Evolutionary conservation across 352 stramenopile genomes (phyloP), one percentile per base, ranked within the genome.

Genomic region (Paralagenidium karlingii): DNA sequence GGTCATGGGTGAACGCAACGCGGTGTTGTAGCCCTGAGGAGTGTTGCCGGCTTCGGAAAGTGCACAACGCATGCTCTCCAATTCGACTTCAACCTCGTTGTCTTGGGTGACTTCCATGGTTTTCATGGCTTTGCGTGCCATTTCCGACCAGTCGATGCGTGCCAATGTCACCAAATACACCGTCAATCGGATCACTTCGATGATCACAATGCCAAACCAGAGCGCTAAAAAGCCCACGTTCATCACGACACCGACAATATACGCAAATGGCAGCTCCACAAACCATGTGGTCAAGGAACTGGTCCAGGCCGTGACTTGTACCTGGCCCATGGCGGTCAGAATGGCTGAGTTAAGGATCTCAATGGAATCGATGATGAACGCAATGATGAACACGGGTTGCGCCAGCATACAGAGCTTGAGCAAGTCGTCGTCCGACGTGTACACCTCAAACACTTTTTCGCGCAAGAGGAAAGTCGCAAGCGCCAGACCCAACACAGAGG

Each of bases 341-440:
- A 80, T 46, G 0, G 60, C 56, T 5, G 59, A 52, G 24, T 58
- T 60, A 2, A 75, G 39, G 24, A 80, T 75, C 38, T 80, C 66
- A 8, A 77, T 46, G 3, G 66, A 80, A 42, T 80, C 63, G 38
- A 80, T 58, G 43, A 75, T 65, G 48, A 61, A 76, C 19, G 52
- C 58, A 16, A 56, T 57, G 19, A 80, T 61, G 45, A 80, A 77
- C 32, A 80, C 63, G 2, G 66, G 66, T 26, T 71, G 51, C 3
- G 75, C 64, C 15, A 70, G 28, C 47, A 76, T 60, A n/a, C 63
- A 73, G 32, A 77, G 27, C 34, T 64, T 46, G 32, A 81, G 44
- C 11, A 81, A 46, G 18, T 46, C 44, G 25, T 63, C 51, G 22
- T 81, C 67, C 40, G 67, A 68, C 38, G 67, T 62, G 49, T 81